Evolutionary conservation across 805 yeast genomes (phyloP), one percentile per base, ranked within the genome.

Genomic region (Wickerhamiella sorbophila): DNA sequence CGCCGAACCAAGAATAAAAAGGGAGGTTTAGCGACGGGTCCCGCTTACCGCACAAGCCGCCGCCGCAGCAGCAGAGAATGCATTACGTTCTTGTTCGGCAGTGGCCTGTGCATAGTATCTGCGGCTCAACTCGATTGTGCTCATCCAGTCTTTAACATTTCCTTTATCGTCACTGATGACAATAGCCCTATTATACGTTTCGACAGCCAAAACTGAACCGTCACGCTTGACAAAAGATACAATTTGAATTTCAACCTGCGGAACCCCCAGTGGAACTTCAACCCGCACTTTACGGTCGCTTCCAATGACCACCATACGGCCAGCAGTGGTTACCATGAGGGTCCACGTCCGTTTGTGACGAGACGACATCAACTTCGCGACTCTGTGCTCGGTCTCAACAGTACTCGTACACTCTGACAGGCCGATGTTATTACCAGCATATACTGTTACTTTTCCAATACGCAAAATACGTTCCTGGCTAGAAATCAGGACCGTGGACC

Each of bases 381-480:
- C 38, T 39, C 54, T 41, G 32, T 52, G 44, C 29, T 43, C 49
- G 29, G 45, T 50, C 18, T 48, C 55, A 9, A 48, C 50, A 9
- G 41, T 22, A 32, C 29, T 32, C n/a, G 42, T 38, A 15, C 45
- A 48, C 31, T 46, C 50, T 10, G 43, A 43, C 5, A 40, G 34
- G 18, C 39, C 44, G 5, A 40, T 38, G 14, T 47, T 48, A 18
- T 40, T 41, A 5, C 17, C 44, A 18, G 44, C 47, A 17, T 36
- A 43, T 15, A 59, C 54, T 15, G 40, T 31, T 3, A 68, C 70
- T 2, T 62, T 60, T 1, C 74, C 75, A 12, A 66, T 48, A 41
- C 63, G 63, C 41, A 71, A 44, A 5, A 73, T 60, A 36, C 77
- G 60, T 53, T 73, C 79, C 31, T 67, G 67, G 6, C 63, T 57